Percentiles rank a stretch among this genome's conserved stretches.
Evolutionary conservation across 176 grass and related monocot genomes (phyloP).

Genomic region (Juncus inflexus): DNA sequence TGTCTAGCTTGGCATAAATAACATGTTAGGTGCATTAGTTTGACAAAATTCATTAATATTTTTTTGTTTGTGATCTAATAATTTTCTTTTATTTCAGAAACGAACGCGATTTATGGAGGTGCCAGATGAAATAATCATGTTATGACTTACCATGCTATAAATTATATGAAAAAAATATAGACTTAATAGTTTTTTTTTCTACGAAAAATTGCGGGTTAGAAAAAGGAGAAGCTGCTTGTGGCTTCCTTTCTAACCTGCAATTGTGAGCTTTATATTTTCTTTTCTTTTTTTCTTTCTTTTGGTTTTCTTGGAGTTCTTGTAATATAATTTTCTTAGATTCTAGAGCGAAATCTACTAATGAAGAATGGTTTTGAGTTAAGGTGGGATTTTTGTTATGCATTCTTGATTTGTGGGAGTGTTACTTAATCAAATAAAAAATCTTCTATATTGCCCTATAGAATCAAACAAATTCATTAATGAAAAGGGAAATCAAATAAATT

Average conservation of each 20-base stretch:
- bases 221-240: constrained; percentile 72
- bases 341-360: constrained; percentile 21
- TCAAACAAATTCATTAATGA: too few relatives aligned
- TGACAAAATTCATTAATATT: not conserved
- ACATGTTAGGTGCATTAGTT: too few relatives aligned
- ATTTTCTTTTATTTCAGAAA: constrained; percentile 41
- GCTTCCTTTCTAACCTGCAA: constrained; percentile 55
- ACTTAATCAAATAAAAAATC: too few relatives aligned
- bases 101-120: constrained; percentile 63
- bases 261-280: not conserved
- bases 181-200: not conserved
- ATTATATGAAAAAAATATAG: not conserved
- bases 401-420: too few relatives aligned
- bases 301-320: constrained; percentile 14
- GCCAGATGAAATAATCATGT: constrained; percentile 78
- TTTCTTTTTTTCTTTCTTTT: constrained; percentile 15
- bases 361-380: constrained; percentile 13
- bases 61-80: not conserved
- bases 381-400: constrained; percentile 1
- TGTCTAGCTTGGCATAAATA: too few relatives aligned
- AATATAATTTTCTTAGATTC: constrained; percentile 15
- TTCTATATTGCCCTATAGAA: too few relatives aligned
- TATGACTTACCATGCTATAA: not conserved
- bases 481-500: too few relatives aligned
- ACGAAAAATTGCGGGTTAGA: constrained; percentile 30